Conservation (phyloP, 2,329 filamentous ascomycete species). For the Myriosclerotinia curreyana region DNA sequence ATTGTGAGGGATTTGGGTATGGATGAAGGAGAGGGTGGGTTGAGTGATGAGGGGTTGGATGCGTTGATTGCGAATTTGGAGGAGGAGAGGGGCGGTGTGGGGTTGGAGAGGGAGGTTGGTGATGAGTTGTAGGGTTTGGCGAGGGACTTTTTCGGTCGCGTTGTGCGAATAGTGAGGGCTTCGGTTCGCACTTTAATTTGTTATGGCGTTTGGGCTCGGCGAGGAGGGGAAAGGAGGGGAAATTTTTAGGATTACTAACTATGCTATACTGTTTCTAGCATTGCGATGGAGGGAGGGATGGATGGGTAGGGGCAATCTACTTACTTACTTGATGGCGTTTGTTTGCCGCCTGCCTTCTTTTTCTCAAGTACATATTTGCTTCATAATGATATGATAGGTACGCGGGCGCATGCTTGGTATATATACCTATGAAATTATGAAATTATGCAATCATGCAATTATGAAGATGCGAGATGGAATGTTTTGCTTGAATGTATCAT, state of each 20-base stretch:
- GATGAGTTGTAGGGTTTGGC: background rate
- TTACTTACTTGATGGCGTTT: background rate
- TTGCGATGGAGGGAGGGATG: background rate
- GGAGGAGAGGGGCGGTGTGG: conserved; percentile 25
- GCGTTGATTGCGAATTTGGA: conserved; percentile 33
- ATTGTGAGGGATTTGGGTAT: conserved; percentile 43
- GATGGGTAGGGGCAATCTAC: too few species aligned
- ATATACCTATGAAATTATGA: background rate
- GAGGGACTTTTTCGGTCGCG: background rate
- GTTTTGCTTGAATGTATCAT: too few species aligned
- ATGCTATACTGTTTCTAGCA: background rate
- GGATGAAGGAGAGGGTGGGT: conserved; percentile 42
- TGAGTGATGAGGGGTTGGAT: conserved; percentile 36
- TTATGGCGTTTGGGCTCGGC: background rate
- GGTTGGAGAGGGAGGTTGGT: conserved; percentile 12
- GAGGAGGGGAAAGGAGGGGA: background rate
- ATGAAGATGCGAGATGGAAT: too few species aligned
- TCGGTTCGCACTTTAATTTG: background rate
- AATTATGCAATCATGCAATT: too few species aligned
- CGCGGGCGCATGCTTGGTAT: too few species aligned
- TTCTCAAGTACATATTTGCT: background rate
- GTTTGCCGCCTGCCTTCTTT: too few species aligned
- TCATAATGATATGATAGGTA: too few species aligned
- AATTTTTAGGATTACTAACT: background rate
- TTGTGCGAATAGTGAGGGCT: too few species aligned